Percentiles rank a stretch among this genome's conserved stretches.
Evolutionary conservation across 2,329 filamentous ascomycete species (phyloP).

Genomic region (Talaromyces sp.): DNA sequence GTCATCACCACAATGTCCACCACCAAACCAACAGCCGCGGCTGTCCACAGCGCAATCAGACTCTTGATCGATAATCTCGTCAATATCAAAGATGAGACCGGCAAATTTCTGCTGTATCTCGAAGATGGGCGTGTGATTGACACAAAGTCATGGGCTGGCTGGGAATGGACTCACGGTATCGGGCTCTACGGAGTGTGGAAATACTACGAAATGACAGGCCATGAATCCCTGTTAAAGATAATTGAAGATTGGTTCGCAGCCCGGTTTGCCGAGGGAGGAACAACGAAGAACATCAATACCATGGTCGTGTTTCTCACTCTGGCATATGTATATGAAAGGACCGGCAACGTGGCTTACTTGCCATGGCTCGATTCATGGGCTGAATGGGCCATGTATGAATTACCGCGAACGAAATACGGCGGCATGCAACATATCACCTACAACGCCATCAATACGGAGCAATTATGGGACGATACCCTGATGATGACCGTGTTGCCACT

Average conservation of each 20-base stretch:
- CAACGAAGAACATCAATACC: slow-evolving; percentile 82
- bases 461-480: slow-evolving; percentile 80
- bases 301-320: slow-evolving; percentile 75
- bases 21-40: slow-evolving; percentile 24
- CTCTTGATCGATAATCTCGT: slow-evolving; percentile 69
- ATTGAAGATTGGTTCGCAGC: slow-evolving; percentile 71
- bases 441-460: slow-evolving; percentile 64
- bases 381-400: slow-evolving; percentile 76
- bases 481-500: slow-evolving; percentile 85
- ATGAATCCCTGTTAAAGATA: slow-evolving; percentile 56
- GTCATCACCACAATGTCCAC: slow-evolving; percentile 20
- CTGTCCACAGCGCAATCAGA: slow-evolving; percentile 56
- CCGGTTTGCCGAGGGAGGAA: slow-evolving; percentile 65
- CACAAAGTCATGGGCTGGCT: slow-evolving; percentile 71
- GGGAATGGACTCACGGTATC: slow-evolving; percentile 80
- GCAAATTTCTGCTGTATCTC: slow-evolving; percentile 68
- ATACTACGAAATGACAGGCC: slow-evolving; percentile 70
- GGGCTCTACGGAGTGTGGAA: slow-evolving; percentile 79
- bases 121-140: slow-evolving; percentile 73
- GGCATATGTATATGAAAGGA: slow-evolving; percentile 74
- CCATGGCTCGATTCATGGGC: slow-evolving; percentile 79
- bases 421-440: slow-evolving; percentile 76
- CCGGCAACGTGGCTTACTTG: slow-evolving; percentile 62
- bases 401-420: slow-evolving; percentile 66
- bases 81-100: slow-evolving; percentile 71